Conservation (phyloP, 352 stramenopile species). For the Discostella stelligera region DNA sequence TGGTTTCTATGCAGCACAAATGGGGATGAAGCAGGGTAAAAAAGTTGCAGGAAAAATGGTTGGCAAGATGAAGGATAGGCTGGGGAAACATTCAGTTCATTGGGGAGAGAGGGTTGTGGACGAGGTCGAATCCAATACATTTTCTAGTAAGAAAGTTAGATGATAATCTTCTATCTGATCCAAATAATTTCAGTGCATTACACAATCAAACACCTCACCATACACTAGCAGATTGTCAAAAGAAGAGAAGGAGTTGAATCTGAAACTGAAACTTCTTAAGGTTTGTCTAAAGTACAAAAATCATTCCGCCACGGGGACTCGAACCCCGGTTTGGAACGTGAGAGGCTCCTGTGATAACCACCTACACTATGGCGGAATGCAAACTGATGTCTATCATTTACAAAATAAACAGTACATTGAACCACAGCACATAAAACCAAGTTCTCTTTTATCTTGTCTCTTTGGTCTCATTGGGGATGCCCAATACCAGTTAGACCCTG, state of each 20-base stretch:
- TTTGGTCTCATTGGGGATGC: no score
- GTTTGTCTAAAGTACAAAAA: slow-evolving; percentile 21
- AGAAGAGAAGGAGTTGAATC: background rate
- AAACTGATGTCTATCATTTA: no score
- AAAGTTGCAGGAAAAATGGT: slow-evolving; percentile 40
- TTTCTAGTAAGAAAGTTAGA: no score
- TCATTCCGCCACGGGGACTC: slow-evolving; percentile 72
- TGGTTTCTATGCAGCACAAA: slow-evolving; percentile 30
- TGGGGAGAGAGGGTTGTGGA: slow-evolving; percentile 33
- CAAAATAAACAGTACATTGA: no score
- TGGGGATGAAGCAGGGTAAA: slow-evolving; percentile 29
- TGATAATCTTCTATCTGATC: background rate
- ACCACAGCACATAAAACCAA: no score
- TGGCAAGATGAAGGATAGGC: slow-evolving; percentile 47
- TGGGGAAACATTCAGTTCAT: slow-evolving; percentile 29
- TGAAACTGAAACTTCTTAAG: background rate
- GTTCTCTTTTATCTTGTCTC: no score
- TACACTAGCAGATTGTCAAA: background rate
- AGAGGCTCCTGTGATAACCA: slow-evolving; percentile 83
- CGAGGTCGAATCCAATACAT: background rate
- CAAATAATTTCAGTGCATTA: slow-evolving; percentile 1
- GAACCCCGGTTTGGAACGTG: slow-evolving; percentile 79
- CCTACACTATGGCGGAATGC: slow-evolving; percentile 76
- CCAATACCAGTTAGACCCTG: no score
- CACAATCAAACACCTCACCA: slow-evolving; percentile 4